These are phyloP conservation scores for Vicia sativa DNA, from an alignment of 306 rosid genomes.

Conservation along the genomic window DNA sequence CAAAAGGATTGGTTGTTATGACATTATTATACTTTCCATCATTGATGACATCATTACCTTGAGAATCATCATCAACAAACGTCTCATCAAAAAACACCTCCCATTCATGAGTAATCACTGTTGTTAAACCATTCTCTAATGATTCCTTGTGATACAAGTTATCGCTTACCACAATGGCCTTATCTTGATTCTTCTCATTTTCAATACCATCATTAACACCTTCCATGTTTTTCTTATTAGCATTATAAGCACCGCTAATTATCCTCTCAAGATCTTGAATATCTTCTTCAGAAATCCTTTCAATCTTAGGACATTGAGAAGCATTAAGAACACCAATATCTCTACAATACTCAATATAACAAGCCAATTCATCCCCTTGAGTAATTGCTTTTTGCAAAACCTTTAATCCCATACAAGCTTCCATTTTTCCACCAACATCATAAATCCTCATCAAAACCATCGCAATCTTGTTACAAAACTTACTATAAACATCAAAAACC, in stretches of 20 bases:
- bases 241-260: slow-evolving; percentile 40
- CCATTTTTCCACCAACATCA: slow-evolving; percentile 47
- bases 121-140: slow-evolving; percentile 43
- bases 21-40: slow-evolving; percentile 11
- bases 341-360: slow-evolving; percentile 58
- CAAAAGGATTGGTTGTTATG: slow-evolving; percentile 44
- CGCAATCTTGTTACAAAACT: slow-evolving; percentile 60
- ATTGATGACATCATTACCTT: slow-evolving; percentile 9
- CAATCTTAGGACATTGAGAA: slow-evolving; percentile 62
- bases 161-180: slow-evolving; percentile 36
- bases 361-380: slow-evolving; percentile 56
- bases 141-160: slow-evolving; percentile 1
- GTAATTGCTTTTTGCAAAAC: slow-evolving; percentile 55
- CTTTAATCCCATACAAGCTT: slow-evolving; percentile 54
- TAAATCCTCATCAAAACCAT: slow-evolving; percentile 52
- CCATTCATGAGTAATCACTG: slow-evolving; percentile 82
- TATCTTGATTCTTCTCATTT: slow-evolving; percentile 30
- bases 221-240: neutral
- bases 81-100: slow-evolving; percentile 69
- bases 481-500: slow-evolving; percentile 62
- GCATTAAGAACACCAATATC: slow-evolving; percentile 68
- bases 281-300: slow-evolving; percentile 57
- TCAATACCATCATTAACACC: neutral
- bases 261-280: slow-evolving; percentile 59
- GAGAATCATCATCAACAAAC: slow-evolving; percentile 5